These are phyloP conservation scores for Rhizophora mangle DNA, from an alignment of 345 rosid species.

Conservation along the genomic window DNA sequence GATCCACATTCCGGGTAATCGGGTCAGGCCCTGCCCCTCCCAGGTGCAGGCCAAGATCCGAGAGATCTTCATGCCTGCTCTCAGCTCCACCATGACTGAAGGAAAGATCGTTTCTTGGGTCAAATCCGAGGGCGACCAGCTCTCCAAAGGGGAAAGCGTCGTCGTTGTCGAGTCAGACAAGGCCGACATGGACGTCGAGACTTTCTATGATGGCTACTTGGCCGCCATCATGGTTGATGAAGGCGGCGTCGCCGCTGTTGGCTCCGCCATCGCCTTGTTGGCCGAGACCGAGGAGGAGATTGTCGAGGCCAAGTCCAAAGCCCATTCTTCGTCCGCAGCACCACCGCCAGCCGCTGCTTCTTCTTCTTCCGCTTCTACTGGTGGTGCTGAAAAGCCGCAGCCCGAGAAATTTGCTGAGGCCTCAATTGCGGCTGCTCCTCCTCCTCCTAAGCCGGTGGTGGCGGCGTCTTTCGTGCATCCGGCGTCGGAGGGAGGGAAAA, in stretches of 20 bases:
- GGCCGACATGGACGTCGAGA: constrained; percentile 99
- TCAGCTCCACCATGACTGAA: constrained; percentile 94
- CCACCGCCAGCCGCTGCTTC: constrained; percentile 14
- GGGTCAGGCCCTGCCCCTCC: background rate
- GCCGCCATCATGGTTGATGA: constrained; percentile 96
- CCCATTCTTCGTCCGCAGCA: constrained; percentile 32
- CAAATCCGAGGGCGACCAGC: constrained; percentile 88
- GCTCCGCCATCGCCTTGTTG: constrained; percentile 86
- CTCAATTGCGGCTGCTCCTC: background rate
- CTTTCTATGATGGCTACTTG: constrained; percentile 85
- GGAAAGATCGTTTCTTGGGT: constrained; percentile 97
- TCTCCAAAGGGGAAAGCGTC: constrained; percentile 84
- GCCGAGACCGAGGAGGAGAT: constrained; percentile 82
- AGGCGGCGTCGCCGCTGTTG: constrained; percentile 87
- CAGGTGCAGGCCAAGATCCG: constrained; percentile 66
- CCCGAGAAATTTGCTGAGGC: constrained; percentile 14
- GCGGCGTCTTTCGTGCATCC: constrained; percentile 54
- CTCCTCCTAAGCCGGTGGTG: constrained; percentile 3
- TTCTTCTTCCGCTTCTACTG: background rate
- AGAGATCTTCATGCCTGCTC: constrained; percentile 99
- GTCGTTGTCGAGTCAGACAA: constrained; percentile 95
- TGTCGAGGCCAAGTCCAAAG: constrained; percentile 65
- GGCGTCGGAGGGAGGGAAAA: constrained; percentile 84
- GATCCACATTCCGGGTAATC: constrained; percentile 19
- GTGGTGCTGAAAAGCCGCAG: background rate